phyloP scores from a whole-genome alignment of 441 rosid species.

The Aleurites moluccanus region DNA sequence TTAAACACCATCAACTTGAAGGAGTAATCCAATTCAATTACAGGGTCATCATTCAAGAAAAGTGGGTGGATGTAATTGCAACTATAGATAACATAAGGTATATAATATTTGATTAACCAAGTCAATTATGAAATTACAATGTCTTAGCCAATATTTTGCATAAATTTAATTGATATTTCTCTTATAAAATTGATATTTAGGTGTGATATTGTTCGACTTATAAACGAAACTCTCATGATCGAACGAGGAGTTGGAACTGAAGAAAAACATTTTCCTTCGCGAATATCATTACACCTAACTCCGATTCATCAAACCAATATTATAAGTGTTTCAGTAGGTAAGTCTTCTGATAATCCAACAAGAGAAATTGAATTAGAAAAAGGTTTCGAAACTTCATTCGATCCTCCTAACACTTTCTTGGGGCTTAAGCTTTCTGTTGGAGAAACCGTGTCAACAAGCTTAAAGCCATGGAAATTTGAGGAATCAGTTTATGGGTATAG shows the following conservation, averaged over 20 bases:
- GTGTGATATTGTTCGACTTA: constrained; percentile 58
- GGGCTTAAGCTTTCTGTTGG: constrained; percentile 61
- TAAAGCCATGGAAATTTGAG: constrained; percentile 88
- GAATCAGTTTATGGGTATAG: constrained; percentile 66
- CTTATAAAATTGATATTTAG: constrained; percentile 25
- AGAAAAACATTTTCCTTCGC: constrained; percentile 84
- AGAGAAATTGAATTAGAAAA: constrained; percentile 51
- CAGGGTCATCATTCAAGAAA: constrained; percentile 50
- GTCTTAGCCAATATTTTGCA: not conserved
- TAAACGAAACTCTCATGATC: constrained; percentile 51
- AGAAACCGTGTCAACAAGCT: constrained; percentile 55
- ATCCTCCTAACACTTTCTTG: constrained; percentile 63
- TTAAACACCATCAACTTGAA: constrained; percentile 84
- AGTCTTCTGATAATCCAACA: constrained; percentile 66
- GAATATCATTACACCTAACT: constrained; percentile 64
- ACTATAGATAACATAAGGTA: constrained; percentile 86
- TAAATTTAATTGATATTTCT: not conserved
- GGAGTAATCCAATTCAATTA: constrained; percentile 78
- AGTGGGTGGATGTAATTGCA: constrained; percentile 57
- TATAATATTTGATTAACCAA: too few relatives aligned
- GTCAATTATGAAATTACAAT: not conserved
- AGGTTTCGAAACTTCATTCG: constrained; percentile 58
- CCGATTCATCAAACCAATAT: constrained; percentile 69
- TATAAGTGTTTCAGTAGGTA: constrained; percentile 65
- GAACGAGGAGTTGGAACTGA: constrained; percentile 64